A percentile compares a stretch with the other conserved stretches of the same genome.
phyloP scores from a whole-genome alignment of 23 red algal genomes.

The Gracilariopsis chorda region DNA sequence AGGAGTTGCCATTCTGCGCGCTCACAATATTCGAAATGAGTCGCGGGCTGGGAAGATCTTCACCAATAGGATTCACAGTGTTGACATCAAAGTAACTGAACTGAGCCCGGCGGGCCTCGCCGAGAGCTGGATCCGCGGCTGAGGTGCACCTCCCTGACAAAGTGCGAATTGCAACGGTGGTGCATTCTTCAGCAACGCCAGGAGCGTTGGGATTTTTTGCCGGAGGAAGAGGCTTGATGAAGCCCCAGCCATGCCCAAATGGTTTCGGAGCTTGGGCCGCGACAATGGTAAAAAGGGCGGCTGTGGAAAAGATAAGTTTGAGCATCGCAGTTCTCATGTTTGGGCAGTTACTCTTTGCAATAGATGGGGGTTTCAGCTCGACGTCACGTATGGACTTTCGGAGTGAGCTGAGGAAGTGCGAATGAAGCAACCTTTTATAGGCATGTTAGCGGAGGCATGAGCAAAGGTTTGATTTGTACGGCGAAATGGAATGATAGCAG shows the following conservation, averaged over 20 bases:
- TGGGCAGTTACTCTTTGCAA: too few relatives aligned
- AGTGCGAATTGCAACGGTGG: not conserved
- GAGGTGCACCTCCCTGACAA: slow-evolving; percentile 7
- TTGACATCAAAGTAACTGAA: slow-evolving; percentile 22
- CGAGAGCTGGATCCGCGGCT: not conserved
- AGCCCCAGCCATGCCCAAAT: not conserved
- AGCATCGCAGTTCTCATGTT: too few relatives aligned
- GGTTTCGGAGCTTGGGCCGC: not conserved
- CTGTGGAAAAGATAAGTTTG: not conserved
- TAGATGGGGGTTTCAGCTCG: too few relatives aligned
- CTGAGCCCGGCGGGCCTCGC: slow-evolving; percentile 2
- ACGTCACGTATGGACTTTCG: too few relatives aligned
- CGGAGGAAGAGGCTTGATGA: not conserved
- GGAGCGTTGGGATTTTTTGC: not conserved
- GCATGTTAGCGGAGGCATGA: too few relatives aligned
- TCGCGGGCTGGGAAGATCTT: slow-evolving; percentile 14
- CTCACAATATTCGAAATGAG: slow-evolving; percentile 49
- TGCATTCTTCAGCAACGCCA: slow-evolving; percentile 3
- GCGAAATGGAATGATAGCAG: too few relatives aligned
- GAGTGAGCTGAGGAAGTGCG: too few relatives aligned
- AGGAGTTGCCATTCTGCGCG: not conserved
- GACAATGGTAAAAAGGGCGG: not conserved
- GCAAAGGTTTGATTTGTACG: too few relatives aligned
- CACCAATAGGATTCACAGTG: not conserved
- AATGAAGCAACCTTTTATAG: too few relatives aligned